A percentile compares a stretch with the other conserved stretches of the same genome.
Conservation (phyloP, 192 early-diverging fungal genomes). For the Coemansia sp. region DNA sequence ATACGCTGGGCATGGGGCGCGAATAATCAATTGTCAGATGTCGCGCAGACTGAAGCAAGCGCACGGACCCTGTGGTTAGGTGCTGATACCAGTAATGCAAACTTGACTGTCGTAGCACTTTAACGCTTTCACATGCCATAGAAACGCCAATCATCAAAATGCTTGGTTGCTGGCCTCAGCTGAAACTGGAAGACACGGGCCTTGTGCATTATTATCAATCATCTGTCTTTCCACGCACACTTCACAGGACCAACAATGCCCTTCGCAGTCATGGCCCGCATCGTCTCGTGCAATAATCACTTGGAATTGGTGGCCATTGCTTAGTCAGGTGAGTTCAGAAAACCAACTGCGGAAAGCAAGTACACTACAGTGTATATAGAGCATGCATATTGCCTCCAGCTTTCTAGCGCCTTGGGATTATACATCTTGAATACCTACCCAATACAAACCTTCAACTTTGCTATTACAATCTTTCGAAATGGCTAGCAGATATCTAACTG, state of each 20-base stretch:
- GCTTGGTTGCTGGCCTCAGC: background rate
- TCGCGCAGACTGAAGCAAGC: background rate
- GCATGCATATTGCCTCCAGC: background rate
- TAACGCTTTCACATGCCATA: slow-evolving; percentile 4
- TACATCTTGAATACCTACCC: background rate
- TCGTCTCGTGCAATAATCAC: background rate
- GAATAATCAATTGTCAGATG: background rate
- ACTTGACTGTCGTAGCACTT: background rate
- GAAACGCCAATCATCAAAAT: background rate
- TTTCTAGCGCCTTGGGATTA: background rate
- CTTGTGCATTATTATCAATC: background rate
- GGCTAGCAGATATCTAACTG: slow-evolving; percentile 1
- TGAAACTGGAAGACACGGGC: background rate
- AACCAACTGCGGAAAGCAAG: background rate
- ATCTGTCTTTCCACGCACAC: background rate
- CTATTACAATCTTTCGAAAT: background rate
- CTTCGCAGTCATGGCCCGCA: background rate
- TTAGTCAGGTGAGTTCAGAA: background rate
- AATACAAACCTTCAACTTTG: background rate
- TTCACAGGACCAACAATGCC: background rate
- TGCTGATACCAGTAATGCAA: background rate
- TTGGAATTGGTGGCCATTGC: background rate
- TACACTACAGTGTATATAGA: background rate
- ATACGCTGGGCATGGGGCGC: background rate
- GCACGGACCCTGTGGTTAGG: background rate